Percentiles rank a stretch among this genome's conserved stretches.
Conservation (phyloP, 306 rosid species). For the Lagenaria siceraria region DNA sequence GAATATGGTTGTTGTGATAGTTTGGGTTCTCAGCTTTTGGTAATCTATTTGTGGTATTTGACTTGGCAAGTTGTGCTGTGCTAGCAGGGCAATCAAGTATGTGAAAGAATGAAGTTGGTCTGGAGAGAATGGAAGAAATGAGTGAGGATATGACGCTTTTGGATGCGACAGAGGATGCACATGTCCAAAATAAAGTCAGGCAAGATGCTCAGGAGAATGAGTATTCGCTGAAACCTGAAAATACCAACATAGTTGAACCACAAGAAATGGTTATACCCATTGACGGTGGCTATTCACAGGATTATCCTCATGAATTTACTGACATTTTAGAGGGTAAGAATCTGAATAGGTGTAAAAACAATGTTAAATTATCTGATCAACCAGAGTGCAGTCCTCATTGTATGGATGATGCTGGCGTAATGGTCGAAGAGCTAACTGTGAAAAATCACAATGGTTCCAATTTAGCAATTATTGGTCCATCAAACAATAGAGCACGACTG, state of each 20-base stretch:
- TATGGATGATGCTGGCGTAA: constrained; percentile 25
- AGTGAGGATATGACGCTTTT: constrained; percentile 34
- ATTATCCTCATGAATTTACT: constrained; percentile 23
- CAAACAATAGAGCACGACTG: constrained; percentile 33
- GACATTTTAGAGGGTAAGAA: constrained; percentile 28
- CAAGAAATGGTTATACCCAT: constrained; percentile 28
- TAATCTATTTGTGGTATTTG: constrained; percentile 9
- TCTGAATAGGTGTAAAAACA: constrained; percentile 15
- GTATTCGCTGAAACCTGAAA: constrained; percentile 22
- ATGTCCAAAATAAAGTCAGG: constrained; percentile 28
- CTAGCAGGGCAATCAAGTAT: constrained; percentile 8
- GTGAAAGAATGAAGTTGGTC: constrained; percentile 23
- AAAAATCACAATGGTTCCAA: constrained; percentile 39
- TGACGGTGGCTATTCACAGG: constrained; percentile 21
- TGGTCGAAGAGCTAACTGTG: constrained; percentile 53
- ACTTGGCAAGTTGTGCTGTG: constrained; percentile 7
- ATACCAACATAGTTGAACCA: constrained; percentile 21
- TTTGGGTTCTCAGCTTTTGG: background rate
- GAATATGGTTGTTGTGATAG: background rate
- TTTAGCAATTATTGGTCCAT: constrained; percentile 48
- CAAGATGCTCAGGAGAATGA: constrained; percentile 23
- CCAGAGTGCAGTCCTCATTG: constrained; percentile 14
- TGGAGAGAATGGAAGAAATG: constrained; percentile 49
- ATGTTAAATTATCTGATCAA: constrained; percentile 27
- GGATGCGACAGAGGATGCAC: constrained; percentile 32